Evolutionary conservation across 2,329 filamentous ascomycete genomes (phyloP).

Genomic region (Fragosphaeria purpurea): DNA sequence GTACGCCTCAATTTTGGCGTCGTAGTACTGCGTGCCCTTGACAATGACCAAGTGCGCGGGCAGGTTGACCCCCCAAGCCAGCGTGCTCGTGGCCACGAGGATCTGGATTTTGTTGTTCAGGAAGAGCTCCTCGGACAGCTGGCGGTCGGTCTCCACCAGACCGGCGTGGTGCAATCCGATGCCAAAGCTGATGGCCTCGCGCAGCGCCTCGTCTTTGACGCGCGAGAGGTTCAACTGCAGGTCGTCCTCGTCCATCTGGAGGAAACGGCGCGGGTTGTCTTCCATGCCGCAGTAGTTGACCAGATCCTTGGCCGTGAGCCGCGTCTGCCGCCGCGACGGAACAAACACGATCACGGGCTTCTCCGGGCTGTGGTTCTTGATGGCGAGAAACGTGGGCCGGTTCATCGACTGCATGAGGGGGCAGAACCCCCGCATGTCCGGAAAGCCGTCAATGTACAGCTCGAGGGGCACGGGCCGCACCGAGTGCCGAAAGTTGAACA

Average conservation of each 20-base stretch:
- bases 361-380: slow-evolving; percentile 90
- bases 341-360: slow-evolving; percentile 99
- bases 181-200: slow-evolving; percentile 91
- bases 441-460: slow-evolving; percentile 95
- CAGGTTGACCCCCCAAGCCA: slow-evolving; percentile 97
- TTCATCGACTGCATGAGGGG: slow-evolving; percentile 99
- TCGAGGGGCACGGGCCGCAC: slow-evolving; percentile 93
- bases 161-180: slow-evolving; percentile 96
- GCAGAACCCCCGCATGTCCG: slow-evolving; percentile 89
- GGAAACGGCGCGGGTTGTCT: slow-evolving; percentile 87
- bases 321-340: slow-evolving; percentile 86
- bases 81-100: slow-evolving; percentile 85
- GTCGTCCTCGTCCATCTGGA: slow-evolving; percentile 91
- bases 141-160: slow-evolving; percentile 87
- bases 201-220: slow-evolving; percentile 86
- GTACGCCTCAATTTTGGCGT: slow-evolving; percentile 95
- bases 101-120: slow-evolving; percentile 98
- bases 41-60: slow-evolving; percentile 95
- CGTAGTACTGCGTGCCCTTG: slow-evolving; percentile 96
- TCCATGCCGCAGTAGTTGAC: slow-evolving; percentile 99
- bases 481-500: slow-evolving; percentile 97
- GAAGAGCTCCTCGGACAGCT: slow-evolving; percentile 87
- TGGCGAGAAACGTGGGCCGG: slow-evolving; percentile 86
- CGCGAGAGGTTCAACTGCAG: slow-evolving; percentile 76
- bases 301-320: slow-evolving; percentile 87